phyloP scores from a whole-genome alignment of 163 green algal species.

The Chlorella variabilis region DNA sequence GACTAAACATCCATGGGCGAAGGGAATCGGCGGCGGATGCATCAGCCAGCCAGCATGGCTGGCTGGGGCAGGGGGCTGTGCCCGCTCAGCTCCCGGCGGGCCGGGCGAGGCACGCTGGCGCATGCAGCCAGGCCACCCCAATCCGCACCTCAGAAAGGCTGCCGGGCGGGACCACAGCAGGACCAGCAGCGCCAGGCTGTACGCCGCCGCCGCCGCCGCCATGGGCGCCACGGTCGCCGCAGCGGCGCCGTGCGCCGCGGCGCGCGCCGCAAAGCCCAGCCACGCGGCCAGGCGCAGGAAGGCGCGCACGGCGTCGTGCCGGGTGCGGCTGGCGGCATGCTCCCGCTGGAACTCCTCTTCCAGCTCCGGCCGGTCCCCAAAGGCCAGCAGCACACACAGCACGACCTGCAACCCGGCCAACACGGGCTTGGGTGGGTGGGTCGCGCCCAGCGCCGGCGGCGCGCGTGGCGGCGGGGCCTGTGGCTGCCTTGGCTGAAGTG shows the following conservation, averaged over 20 bases:
- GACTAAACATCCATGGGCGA: too few species aligned
- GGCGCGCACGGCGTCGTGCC: background rate
- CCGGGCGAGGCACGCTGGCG: too few species aligned
- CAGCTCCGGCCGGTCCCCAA: background rate
- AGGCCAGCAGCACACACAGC: constrained; percentile 6
- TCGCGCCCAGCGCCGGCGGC: too few species aligned
- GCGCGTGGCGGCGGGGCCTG: too few species aligned
- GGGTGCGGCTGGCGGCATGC: background rate
- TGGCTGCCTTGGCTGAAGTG: too few species aligned
- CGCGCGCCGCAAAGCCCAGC: background rate
- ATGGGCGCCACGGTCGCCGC: background rate
- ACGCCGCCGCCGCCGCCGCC: background rate
- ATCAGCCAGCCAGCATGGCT: too few species aligned
- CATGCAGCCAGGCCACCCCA: too few species aligned
- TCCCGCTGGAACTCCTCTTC: constrained; percentile 17
- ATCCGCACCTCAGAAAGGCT: constrained; percentile 4
- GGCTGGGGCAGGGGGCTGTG: too few species aligned
- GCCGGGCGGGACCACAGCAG: background rate
- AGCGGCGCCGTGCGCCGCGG: background rate
- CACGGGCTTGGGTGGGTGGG: too few species aligned
- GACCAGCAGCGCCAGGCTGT: background rate
- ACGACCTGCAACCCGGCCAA: background rate
- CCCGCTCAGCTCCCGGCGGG: too few species aligned
- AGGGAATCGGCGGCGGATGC: too few species aligned
- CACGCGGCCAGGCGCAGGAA: constrained; percentile 1